These are phyloP conservation scores for Camellia japonica DNA, from an alignment of 148 eudicot species.

Conservation along the genomic window DNA sequence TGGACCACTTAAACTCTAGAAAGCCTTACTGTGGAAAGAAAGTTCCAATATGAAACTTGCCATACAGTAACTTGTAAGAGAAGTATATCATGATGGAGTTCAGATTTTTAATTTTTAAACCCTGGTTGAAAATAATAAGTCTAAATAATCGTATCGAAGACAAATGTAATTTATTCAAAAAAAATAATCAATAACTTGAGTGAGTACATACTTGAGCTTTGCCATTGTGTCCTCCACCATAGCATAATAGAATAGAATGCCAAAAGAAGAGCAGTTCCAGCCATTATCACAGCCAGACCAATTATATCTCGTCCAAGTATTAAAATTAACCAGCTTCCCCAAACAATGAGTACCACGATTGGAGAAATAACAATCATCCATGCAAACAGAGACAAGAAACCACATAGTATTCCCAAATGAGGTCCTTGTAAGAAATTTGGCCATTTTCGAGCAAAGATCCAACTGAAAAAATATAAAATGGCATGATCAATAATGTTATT, in stretches of 20 bases:
- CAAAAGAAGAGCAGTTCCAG: conserved; percentile 88
- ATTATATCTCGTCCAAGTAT: conserved; percentile 72
- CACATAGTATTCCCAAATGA: conserved; percentile 66
- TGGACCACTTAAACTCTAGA: neutral
- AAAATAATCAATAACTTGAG: neutral
- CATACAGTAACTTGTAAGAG: neutral
- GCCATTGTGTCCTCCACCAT: conserved; percentile 99
- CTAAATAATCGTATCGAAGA: neutral
- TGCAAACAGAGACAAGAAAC: conserved; percentile 57
- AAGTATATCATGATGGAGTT: conserved; percentile 1
- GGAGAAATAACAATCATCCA: conserved; percentile 84
- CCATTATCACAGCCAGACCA: conserved; percentile 91
- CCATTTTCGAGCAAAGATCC: conserved; percentile 99
- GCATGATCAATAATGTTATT: neutral
- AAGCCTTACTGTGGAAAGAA: neutral
- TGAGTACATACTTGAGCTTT: conserved; percentile 81
- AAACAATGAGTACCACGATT: conserved; percentile 58
- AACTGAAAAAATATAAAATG: conserved; percentile 46
- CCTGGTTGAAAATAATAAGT: neutral
- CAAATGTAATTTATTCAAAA: neutral
- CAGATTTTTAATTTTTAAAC: neutral
- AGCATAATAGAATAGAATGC: conserved; percentile 98
- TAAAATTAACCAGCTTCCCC: conserved; percentile 81
- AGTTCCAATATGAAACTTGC: neutral
- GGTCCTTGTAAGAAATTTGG: conserved; percentile 69